A percentile compares a stretch with the other conserved stretches of the same genome.
Conservation (phyloP, 1,284 basidiomycete species). For the Rugosomyces carneus region DNA sequence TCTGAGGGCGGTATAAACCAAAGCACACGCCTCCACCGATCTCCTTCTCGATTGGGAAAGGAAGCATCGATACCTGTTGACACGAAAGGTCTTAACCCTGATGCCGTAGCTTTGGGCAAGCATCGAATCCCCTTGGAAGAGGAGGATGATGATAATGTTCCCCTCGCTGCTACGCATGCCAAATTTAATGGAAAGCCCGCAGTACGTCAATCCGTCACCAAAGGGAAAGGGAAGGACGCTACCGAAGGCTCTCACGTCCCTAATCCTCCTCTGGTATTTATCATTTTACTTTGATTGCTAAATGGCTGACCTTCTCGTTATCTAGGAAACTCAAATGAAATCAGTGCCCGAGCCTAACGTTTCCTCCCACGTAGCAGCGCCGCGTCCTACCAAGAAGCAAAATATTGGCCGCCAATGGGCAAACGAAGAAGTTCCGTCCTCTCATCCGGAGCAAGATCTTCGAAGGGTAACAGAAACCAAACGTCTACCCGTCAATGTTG, state of each 20-base stretch:
- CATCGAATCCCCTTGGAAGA: slow-evolving; percentile 16
- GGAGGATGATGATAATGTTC: slow-evolving; percentile 40
- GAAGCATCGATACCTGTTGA: slow-evolving; percentile 28
- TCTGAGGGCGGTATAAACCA: background rate
- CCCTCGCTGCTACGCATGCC: slow-evolving; percentile 27
- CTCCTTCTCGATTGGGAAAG: slow-evolving; percentile 16
- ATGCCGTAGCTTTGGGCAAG: slow-evolving; percentile 3
- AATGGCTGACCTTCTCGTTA: background rate
- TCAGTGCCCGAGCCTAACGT: background rate
- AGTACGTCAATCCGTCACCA: background rate
- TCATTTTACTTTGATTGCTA: background rate
- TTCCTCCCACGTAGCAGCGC: slow-evolving; percentile 6
- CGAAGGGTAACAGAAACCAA: background rate
- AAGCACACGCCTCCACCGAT: slow-evolving; percentile 5
- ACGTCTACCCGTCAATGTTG: background rate
- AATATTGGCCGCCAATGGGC: slow-evolving; percentile 23
- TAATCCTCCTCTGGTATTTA: slow-evolving; percentile 5
- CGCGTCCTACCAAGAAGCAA: slow-evolving; percentile 8
- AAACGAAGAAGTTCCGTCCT: slow-evolving; percentile 31
- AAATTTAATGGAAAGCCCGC: slow-evolving; percentile 5
- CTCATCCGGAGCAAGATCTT: slow-evolving; percentile 33
- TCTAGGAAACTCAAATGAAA: background rate
- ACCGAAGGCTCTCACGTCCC: background rate
- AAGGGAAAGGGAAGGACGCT: slow-evolving; percentile 9
- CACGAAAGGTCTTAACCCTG: slow-evolving; percentile 18